These are phyloP conservation scores for Tremellales sp. DNA, from an alignment of 1,284 basidiomycete genomes.

Conservation along the genomic window DNA sequence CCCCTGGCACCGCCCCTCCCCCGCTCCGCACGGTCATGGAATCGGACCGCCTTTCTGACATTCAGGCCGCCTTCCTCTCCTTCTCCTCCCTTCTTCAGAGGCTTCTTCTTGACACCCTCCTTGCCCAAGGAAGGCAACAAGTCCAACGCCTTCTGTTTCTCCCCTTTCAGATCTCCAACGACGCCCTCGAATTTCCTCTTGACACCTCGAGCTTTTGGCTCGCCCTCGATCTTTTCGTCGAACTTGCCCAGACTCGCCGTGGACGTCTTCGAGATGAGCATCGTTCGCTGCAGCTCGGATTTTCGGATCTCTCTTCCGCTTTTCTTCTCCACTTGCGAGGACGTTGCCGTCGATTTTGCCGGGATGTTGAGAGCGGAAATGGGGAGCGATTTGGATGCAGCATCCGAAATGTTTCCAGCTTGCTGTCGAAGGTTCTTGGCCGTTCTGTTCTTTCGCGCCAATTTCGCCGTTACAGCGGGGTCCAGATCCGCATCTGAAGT, in stretches of 20 bases:
- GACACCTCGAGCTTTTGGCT: slow-evolving; percentile 78
- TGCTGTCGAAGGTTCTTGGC: slow-evolving; percentile 82
- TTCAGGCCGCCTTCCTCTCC: slow-evolving; percentile 57
- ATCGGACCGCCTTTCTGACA: slow-evolving; percentile 74
- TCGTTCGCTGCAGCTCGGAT: slow-evolving; percentile 67
- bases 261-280: slow-evolving; percentile 73
- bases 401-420: slow-evolving; percentile 71
- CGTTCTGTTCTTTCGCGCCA: slow-evolving; percentile 72
- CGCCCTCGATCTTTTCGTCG: slow-evolving; percentile 83
- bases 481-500: slow-evolving; percentile 52
- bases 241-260: slow-evolving; percentile 92
- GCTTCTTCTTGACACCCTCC: slow-evolving; percentile 52
- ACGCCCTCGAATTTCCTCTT: slow-evolving; percentile 76
- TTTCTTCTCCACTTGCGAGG: slow-evolving; percentile 24
- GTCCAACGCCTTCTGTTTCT: slow-evolving; percentile 69
- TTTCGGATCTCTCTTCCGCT: slow-evolving; percentile 59
- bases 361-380: slow-evolving; percentile 10
- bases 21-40: slow-evolving; percentile 46
- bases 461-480: slow-evolving; percentile 69
- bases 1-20: slow-evolving; percentile 12
- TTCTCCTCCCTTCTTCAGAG: slow-evolving; percentile 51
- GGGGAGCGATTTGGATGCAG: slow-evolving; percentile 38
- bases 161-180: slow-evolving; percentile 42
- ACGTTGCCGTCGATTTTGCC: slow-evolving; percentile 11
- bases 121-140: slow-evolving; percentile 74